Evolutionary conservation across 2,329 filamentous ascomycete genomes (phyloP), one percentile per base, ranked within the genome.

Genomic region (Hypoxylon sp.): DNA sequence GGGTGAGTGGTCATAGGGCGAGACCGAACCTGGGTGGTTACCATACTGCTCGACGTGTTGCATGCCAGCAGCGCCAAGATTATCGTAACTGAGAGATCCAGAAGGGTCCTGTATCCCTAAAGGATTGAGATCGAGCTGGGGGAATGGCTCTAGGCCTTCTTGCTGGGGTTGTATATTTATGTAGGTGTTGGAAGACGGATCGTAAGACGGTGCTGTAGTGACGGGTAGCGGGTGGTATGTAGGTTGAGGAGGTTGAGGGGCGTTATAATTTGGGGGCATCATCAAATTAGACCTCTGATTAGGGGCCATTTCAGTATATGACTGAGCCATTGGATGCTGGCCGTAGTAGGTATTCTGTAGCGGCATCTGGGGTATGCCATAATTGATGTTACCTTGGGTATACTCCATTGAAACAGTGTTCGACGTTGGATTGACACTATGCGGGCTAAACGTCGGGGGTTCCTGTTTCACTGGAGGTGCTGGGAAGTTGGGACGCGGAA

Each of bases 1-100:
- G 4, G 82, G 82, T 9, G 82, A 84, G 46, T 78, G 80, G 2
- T 75, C 72, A 65, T 80, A 84, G 0, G 82, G 82, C 34, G 83
- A 83, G 11, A 79, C 78, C 1, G 82, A 83, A 5, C 82, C 82
- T 9, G 68, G 64, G 36, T 80, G 79, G 17, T 78, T 79, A 21
- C 77, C 78, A 60, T 78, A 84, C 32, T 80, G 80, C 19, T 79
- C 74, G 14, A 75, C 70, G 23, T 73, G 72, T 21, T 76, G 74
- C 53, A 76, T 75, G 32, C 72, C 69, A 32, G 76, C 74, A 51
- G 78, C 75, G 25, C 78, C 70, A 58, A 79, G 68, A 45, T 71
- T 71, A 25, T 77, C 76, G 57, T 80, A 83, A n/a, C 65, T 63
- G 45, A 81, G 71, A 43, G 65, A 63, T 23, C 70, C 73, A 3